Base-by-base conservation (phyloP, 75 land plant species). In the Ceratopteris richardii region DNA sequence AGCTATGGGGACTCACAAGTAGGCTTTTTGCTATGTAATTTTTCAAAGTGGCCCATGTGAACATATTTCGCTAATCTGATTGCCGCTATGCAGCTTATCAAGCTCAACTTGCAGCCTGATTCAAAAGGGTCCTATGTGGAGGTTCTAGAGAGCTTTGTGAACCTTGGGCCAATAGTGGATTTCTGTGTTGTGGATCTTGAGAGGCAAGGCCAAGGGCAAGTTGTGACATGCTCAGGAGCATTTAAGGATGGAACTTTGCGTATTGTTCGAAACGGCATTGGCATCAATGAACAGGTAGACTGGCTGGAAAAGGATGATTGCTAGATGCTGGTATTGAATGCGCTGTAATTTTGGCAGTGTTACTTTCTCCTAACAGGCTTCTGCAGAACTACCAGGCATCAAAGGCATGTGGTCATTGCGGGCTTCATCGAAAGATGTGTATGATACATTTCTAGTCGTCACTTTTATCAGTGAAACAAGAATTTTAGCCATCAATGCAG, bases 1-100 rank as follows among this genome's bases (percentile, higher is more conserved):
- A 90, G 84, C 70, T 95, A 84, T 77, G 97, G 97, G 21, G 96
- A 87, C 77, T 90, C 99, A 54, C 99, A 95, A 84, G 99, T 95
- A 42, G 3, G 50, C 22, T 46, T 18, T n/a, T 3, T 2, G 17
- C 50, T 46, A 21, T 24, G 25, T 4, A 52, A 11, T 52, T 21
- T 24, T 24, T 52, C 54, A 52, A 3, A n/a, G n/a, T n/a, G n/a
- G n/a, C n/a, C n/a, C n/a, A 40, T 40, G 9, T 40, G 14, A 40
- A 14, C 42, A 40, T 40, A 9, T 14, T 9, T 40, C 9, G 42
- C n/a, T n/a, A n/a, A n/a, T n/a, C n/a, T n/a, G n/a, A n/a, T n/a
- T n/a, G n/a, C n/a, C n/a, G 3, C 7, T 60, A 23, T 24, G 31
- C 97, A 95, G 99, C 97, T 90, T 52, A 70, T 95, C 29, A 95